Evolutionary conservation across 2,329 filamentous ascomycete species (phyloP), one percentile per base, ranked within the genome.

Genomic region (Endocalyx cinctus): DNA sequence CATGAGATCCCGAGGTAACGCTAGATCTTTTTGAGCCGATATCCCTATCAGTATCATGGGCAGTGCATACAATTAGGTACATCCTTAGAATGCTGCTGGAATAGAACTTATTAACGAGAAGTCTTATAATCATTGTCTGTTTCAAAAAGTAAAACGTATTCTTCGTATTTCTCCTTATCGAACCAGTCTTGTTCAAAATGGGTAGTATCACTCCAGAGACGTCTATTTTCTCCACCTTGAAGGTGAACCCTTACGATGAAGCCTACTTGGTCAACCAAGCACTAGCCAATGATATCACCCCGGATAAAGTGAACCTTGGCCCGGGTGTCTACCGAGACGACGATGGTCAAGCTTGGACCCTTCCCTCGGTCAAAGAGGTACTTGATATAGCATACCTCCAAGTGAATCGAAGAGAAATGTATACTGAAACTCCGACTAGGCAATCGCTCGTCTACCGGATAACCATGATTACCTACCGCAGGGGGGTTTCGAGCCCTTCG

Each of bases 321-420:
- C 27, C 31, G 20, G 62, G 62, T n/a, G 51, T 58, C n/a, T 66
- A 66, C 39, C 55, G 60, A 31, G 55, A 61, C 25, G 51, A 64
- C 27, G 44, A 57, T 3, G 58, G 48, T 6, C 41, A 48, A 32
- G 54, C 60, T 8, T 66, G 62, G 61, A 50, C 58, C 8, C 36
- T 66, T 30, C 58, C 58, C 14, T 49, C 50, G 16, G 60, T 64
- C 11, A 44, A 44, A 38, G 39, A 57, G 43, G 57, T 54, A 40
- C 31, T 34, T 30, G 17, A 32, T 28, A 8, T n/a, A 28, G n/a
- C 6, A 13, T 12, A 25, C 26, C 20, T 25, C 20, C 23, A 28
- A 19, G 15, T 30, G 6, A 33, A 17, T 16, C 22, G 14, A 25
- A 25, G 13, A 14, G 10, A 23, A 25, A 34, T 15, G 28, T 28